Base-by-base conservation (phyloP, 768 basidiomycete genomes). In the Psilocybe subaeruginosa region DNA sequence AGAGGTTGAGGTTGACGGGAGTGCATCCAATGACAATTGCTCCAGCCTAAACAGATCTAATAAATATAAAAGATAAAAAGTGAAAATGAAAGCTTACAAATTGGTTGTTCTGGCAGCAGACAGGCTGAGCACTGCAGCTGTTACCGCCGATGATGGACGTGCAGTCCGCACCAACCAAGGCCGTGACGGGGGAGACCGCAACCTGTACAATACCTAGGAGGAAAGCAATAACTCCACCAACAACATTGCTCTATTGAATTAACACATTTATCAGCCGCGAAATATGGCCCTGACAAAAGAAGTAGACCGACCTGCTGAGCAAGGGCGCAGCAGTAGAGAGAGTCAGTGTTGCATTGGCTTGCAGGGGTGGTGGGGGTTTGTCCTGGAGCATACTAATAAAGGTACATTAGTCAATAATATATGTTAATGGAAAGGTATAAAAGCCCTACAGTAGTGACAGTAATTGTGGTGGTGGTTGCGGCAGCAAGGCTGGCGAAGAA, bases 81-180 rank as follows among this genome's bases (percentile, higher is more conserved):
- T 14, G 4, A n/a, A 12, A 23, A 23, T 23, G 2, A 23, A 23
- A 23, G 14, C 67, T 37, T 49, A 68, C 67, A 48, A 62, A 66
- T 1, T 49, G 11, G 56, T 68, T 68, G 45, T 69, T 67, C 19
- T 63, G 41, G 62, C 68, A 69, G 66, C 68, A 67, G 51, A 69
- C 68, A 7, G 68, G 47, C 41, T 69, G 63, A 12, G 59, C 61
- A 31, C 61, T 63, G 64, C 68, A 66, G 17, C 31, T 48, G 17
- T 62, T 56, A 29, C 55, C 64, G 11, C 48, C 53, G 27, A 59
- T 56, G 54, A 69, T 61, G 23, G 66, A 54, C 41, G 54, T 51
- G 60, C 68, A 69, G 47, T 46, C 53, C 31, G 46, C 16, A 9
- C 62, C 62, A 47, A 63, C 51, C 3, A 59, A 37, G 14, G 47